These are phyloP conservation scores for Phoenix roebelenii DNA, from an alignment of 176 grass and related monocot genomes.

Conservation along the genomic window DNA sequence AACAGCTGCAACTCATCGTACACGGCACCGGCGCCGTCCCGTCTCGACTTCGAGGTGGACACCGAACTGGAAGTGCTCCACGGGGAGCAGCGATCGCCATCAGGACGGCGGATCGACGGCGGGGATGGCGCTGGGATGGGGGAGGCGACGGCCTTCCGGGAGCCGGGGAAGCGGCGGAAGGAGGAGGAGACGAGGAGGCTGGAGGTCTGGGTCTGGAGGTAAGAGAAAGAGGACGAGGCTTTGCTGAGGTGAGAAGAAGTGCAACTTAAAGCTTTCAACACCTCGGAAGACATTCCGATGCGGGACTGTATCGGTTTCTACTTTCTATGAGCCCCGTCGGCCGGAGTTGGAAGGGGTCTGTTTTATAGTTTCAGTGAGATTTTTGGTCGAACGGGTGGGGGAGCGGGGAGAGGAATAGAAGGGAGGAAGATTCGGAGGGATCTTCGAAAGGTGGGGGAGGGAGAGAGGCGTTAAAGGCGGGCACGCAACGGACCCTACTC, in stretches of 20 bases:
- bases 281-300: constrained; percentile 1
- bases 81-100: constrained; percentile 32
- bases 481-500: constrained; percentile 32
- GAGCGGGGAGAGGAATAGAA: background rate
- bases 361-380: constrained; percentile 35
- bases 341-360: background rate
- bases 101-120: constrained; percentile 62
- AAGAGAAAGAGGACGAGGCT: background rate
- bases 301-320: background rate
- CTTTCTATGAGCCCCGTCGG: background rate
- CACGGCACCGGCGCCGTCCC: background rate
- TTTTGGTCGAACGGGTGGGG: constrained; percentile 66
- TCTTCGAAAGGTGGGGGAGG: background rate
- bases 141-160: constrained; percentile 37
- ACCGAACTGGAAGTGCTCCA: constrained; percentile 23
- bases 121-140: background rate
- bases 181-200: constrained; percentile 45
- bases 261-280: constrained; percentile 57
- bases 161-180: constrained; percentile 26
- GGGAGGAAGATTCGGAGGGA: constrained; percentile 53
- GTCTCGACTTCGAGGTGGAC: background rate
- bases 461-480: constrained; percentile 20
- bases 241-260: constrained; percentile 9
- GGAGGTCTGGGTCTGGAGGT: constrained; percentile 26
- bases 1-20: constrained; percentile 63